Evolutionary conservation across 768 basidiomycete species (phyloP), one percentile per base, ranked within the genome.

Genomic region (Rhodotorula kratochvilovae): DNA sequence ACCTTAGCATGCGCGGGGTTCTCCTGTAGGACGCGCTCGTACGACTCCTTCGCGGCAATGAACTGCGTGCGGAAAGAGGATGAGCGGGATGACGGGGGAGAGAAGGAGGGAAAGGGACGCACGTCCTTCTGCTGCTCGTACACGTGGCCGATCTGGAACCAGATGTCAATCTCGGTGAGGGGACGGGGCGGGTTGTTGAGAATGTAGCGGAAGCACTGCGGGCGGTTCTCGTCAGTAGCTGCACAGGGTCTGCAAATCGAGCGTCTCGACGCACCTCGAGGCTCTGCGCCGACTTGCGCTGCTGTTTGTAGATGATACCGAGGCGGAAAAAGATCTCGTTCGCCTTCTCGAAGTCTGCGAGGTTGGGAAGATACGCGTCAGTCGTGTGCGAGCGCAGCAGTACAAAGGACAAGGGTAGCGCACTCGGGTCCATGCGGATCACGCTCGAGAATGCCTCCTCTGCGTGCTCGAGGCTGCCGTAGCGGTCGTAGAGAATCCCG

Each of bases 111-210:
- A 50, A 13, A 6, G 25, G n/a, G 13, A 83, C 86, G 81, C 79
- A 94, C 94, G 80, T 98, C 93, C 82, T 92, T 90, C 81, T 95
- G 91, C 79, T 96, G 94, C 81, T 98, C 96, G 77, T 91, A 92
- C 29, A 98, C 95, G 78, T 98, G 96, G 5, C 96, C 96, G 71
- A 99, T 96, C 82, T 99, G 96, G 87, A 98, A 98, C 93, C 94
- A 98, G 74, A 99, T 98, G 76, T 99, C 96, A 66, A 92, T 90
- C 76, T 94, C 90, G 25, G 94, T 95, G 43, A 99, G 87, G 3
- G 96, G 96, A 73, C 88, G 89, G 45, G 95, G 96, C 6, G 96
- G 96, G 78, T 91, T 94, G 72, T 90, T 90, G 63, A 98, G 87
- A 73, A 99, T 98, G 79, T 91, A 91, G 78, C 94, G 91, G 83